Percentiles rank a stretch among this genome's conserved stretches.
Conservation (phyloP, 148 eudicot genomes). For the Hydrangea macrophylla region DNA sequence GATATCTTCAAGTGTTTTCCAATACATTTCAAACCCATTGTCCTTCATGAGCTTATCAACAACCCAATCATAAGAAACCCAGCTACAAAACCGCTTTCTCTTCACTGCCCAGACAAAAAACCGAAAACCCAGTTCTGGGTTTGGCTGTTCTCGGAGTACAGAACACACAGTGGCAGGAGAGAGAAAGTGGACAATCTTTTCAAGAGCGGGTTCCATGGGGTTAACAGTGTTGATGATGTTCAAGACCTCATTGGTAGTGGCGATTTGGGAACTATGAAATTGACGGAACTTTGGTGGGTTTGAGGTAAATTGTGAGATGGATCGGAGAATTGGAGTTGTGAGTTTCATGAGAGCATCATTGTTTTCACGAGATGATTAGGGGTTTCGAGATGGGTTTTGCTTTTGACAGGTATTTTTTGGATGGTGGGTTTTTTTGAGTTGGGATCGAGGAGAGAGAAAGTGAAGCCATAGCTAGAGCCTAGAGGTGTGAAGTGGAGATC, state of each 20-base stretch:
- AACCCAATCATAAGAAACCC: constrained; percentile 36
- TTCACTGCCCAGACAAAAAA: constrained; percentile 70
- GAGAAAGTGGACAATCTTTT: constrained; percentile 28
- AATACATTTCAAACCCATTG: constrained; percentile 51
- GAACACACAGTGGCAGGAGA: constrained; percentile 28
- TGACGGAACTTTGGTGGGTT: not conserved
- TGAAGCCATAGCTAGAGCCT: no score
- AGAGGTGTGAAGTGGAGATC: no score
- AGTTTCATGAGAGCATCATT: constrained; percentile 18
- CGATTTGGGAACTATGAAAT: not conserved
- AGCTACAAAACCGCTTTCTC: constrained; percentile 19
- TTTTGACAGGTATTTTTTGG: not conserved
- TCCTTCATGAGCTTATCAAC: constrained; percentile 31
- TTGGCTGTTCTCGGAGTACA: constrained; percentile 28
- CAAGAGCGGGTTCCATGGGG: constrained; percentile 51
- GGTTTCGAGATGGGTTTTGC: not conserved
- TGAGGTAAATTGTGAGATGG: constrained; percentile 2
- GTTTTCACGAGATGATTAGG: not conserved
- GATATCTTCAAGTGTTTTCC: constrained; percentile 58
- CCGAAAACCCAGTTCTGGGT: constrained; percentile 47
- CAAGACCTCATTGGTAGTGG: constrained; percentile 25
- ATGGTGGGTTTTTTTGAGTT: no score
- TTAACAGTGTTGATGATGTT: constrained; percentile 25
- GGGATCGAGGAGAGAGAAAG: no score
- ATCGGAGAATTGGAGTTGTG: constrained; percentile 15